Evolutionary conservation across 768 basidiomycete genomes (phyloP), one percentile per base, ranked within the genome.

Genomic region (Hypholoma fasciculare): DNA sequence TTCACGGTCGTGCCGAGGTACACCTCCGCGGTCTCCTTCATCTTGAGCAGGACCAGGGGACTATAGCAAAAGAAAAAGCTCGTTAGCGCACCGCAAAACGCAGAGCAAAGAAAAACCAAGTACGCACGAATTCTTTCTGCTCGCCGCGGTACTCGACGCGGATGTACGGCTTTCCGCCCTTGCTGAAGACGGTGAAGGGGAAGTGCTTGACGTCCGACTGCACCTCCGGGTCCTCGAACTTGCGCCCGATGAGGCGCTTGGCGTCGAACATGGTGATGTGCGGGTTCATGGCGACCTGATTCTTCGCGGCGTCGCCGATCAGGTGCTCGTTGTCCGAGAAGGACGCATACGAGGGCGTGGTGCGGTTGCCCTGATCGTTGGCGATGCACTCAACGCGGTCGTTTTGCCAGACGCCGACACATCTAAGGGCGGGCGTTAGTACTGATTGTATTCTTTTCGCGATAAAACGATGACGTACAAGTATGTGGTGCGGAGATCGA

Each of bases 341-440:
- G 17, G 40, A 42, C 16, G 13, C 40, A 14, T 3, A 42, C 13
- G 7, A 42, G 40, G 40, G 40, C 16, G 40, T 16, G 40, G 40
- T 42, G 13, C 17, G 13, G 13, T 42, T 14, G 13, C 40, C 40
- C 17, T 42, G 40, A 9, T 14, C 11, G 40, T 42, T 42, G 5
- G 40, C 11, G 17, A 42, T 42, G 11, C 3, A 5, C 17, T 42
- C 40, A 17, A 42, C 40, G 70, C 96, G 94, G 85, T 98, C 96
- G 77, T 97, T 95, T 85, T 96, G 94, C 96, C 95, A 98, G 71
- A 98, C 95, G 81, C 94, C 96, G 67, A 98, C 96, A 75, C 96
- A 98, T 49, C 94, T 96, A 58, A 34, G 49, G 66, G 30, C 54
- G 66, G 67, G 30, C 30, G 30, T 34, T 68, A 56, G 56, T 20